Evolutionary conservation across 441 rosid genomes (phyloP).

Genomic region (Pelargonium citronellum): DNA sequence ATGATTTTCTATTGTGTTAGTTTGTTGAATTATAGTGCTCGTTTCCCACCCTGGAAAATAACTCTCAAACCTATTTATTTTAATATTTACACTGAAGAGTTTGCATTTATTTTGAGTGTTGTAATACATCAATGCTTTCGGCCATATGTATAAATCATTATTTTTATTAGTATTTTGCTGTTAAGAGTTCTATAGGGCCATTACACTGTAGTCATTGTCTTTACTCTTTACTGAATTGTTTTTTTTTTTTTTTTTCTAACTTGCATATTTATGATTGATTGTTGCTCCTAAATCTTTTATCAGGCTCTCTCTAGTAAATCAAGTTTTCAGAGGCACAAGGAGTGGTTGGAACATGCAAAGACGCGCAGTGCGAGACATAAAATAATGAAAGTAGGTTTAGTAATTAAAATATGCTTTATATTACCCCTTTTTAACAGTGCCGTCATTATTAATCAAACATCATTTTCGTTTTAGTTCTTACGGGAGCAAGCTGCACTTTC

Average conservation of each 20-base stretch:
- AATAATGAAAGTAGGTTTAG: conserved; percentile 74
- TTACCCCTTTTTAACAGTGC: too few relatives aligned
- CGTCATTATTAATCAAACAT: conserved; percentile 11
- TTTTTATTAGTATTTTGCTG: neutral
- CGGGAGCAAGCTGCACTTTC: conserved; percentile 85
- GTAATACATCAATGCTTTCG: too few relatives aligned
- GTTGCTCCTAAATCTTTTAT: conserved; percentile 13
- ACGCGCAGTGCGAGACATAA: conserved; percentile 96
- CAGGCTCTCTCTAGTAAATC: conserved; percentile 89
- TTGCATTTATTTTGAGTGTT: too few relatives aligned
- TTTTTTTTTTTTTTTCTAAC: neutral
- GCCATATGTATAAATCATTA: too few relatives aligned
- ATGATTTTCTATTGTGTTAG: too few relatives aligned
- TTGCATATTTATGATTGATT: neutral
- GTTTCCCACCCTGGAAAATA: too few relatives aligned
- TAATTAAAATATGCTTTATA: conserved; percentile 2
- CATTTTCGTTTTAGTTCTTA: conserved; percentile 52
- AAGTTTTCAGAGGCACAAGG: conserved; percentile 89
- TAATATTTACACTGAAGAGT: too few relatives aligned
- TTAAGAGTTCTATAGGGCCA: neutral
- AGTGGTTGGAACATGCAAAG: conserved; percentile 94
- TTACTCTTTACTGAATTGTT: too few relatives aligned
- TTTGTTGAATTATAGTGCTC: too few relatives aligned
- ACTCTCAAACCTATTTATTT: too few relatives aligned
- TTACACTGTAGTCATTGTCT: too few relatives aligned